Conservation (phyloP, 177 flowering plant species). For the Vitis hybrid region DNA sequence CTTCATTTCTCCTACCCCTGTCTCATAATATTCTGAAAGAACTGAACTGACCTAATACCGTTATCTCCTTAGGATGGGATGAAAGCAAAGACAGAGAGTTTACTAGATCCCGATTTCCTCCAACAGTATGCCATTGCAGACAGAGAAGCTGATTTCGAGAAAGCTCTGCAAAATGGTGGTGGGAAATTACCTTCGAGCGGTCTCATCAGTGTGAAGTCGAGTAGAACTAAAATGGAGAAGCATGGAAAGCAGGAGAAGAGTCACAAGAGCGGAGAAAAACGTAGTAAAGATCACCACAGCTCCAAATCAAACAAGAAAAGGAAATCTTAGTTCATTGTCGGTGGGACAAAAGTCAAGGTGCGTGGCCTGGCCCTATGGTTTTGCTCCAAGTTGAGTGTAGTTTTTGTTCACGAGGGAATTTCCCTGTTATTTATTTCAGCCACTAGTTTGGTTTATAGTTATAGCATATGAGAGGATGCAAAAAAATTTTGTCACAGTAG, state of each 20-base stretch:
- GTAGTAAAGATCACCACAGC: constrained; percentile 39
- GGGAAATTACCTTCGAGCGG: constrained; percentile 64
- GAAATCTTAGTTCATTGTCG: constrained; percentile 11
- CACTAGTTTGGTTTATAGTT: no score
- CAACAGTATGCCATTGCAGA: constrained; percentile 75
- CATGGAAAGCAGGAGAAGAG: constrained; percentile 34
- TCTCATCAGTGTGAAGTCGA: constrained; percentile 72
- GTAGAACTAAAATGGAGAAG: constrained; percentile 42
- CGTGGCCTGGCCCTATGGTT: no score
- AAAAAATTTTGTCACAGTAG: no score
- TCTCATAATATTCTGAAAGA: background rate
- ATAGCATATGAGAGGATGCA: no score
- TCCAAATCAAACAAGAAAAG: constrained; percentile 61
- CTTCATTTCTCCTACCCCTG: background rate
- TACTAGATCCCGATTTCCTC: constrained; percentile 55
- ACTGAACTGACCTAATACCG: background rate
- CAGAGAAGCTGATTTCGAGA: constrained; percentile 68
- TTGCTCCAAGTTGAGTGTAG: no score
- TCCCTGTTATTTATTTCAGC: no score
- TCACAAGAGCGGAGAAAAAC: constrained; percentile 45
- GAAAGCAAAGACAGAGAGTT: constrained; percentile 50
- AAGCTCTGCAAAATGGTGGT: constrained; percentile 56
- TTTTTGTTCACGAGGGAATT: no score
- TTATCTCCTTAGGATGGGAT: constrained; percentile 55
- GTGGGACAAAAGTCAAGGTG: no score